Percentiles rank a stretch among this genome's conserved stretches.
Conservation (phyloP, 352 stramenopile species). For the Phytophthora ohioensis region DNA sequence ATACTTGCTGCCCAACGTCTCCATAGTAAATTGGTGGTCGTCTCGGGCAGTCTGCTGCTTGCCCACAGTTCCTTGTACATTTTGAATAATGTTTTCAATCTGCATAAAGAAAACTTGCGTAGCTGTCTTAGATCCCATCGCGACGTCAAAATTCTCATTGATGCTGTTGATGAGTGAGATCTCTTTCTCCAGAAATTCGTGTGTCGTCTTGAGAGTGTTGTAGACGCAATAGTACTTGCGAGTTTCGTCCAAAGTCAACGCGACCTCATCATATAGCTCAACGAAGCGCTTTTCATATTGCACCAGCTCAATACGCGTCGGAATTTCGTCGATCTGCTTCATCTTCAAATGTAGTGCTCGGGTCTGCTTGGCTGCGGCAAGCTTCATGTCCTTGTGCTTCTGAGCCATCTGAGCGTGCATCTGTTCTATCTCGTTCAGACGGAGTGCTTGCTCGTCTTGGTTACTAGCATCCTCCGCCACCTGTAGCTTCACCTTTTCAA, state of each 20-base stretch:
- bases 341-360: conserved; percentile 63
- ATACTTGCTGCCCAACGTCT: conserved; percentile 81
- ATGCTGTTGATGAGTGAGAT: conserved; percentile 90
- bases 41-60: conserved; percentile 67
- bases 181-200: conserved; percentile 88
- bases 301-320: conserved; percentile 85
- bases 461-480: conserved; percentile 40
- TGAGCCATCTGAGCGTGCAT: conserved; percentile 71
- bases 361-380: conserved; percentile 64
- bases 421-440: conserved; percentile 66
- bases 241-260: conserved; percentile 90
- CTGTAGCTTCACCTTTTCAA: conserved; percentile 57
- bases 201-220: conserved; percentile 86
- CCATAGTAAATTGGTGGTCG: conserved; percentile 51
- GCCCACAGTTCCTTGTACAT: conserved; percentile 55
- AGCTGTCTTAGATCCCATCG: conserved; percentile 70
- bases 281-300: conserved; percentile 92
- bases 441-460: conserved; percentile 56
- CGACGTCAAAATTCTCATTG: conserved; percentile 82
- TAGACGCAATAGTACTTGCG: conserved; percentile 91
- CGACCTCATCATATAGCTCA: conserved; percentile 90
- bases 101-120: conserved; percentile 83
- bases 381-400: conserved; percentile 77
- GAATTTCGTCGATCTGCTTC: conserved; percentile 87
- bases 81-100: conserved; percentile 73